Evolutionary conservation across 2,329 filamentous ascomycete genomes (phyloP).

Genomic region (Neopestalotiopsis clavispora): DNA sequence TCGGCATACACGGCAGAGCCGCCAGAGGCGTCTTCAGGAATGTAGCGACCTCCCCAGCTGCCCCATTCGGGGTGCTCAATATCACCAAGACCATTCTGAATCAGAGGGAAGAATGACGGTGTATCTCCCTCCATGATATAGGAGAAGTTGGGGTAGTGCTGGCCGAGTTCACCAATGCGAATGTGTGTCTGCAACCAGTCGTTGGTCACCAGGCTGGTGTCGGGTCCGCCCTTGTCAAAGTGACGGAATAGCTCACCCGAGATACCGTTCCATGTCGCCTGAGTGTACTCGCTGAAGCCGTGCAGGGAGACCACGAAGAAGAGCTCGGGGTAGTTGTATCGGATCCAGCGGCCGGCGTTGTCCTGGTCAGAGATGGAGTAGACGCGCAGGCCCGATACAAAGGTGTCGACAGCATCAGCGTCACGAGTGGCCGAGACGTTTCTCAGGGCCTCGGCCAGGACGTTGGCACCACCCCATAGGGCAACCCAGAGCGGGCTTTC

Average conservation of each 20-base stretch:
- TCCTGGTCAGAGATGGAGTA: slow-evolving; percentile 58
- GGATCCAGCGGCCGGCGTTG: slow-evolving; percentile 53
- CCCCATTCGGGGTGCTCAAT: slow-evolving; percentile 47
- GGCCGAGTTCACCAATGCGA: slow-evolving; percentile 43
- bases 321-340: slow-evolving; percentile 49
- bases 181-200: slow-evolving; percentile 53
- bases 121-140: slow-evolving; percentile 54
- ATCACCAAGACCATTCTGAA: slow-evolving; percentile 47
- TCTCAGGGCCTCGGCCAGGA: slow-evolving; percentile 50
- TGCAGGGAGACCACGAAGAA: slow-evolving; percentile 54
- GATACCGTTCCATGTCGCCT: slow-evolving; percentile 62
- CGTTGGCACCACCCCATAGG: slow-evolving; percentile 55
- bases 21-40: slow-evolving; percentile 32
- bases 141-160: slow-evolving; percentile 43
- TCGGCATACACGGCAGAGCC: neutral
- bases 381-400: slow-evolving; percentile 37
- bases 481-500: slow-evolving; percentile 51
- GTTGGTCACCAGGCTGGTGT: slow-evolving; percentile 37
- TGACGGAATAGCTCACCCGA: slow-evolving; percentile 18
- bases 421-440: slow-evolving; percentile 38
- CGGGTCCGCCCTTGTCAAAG: slow-evolving; percentile 26
- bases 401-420: slow-evolving; percentile 28
- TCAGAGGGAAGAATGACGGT: slow-evolving; percentile 46
- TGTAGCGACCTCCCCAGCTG: slow-evolving; percentile 48
- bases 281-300: slow-evolving; percentile 55